These are phyloP conservation scores for Salix caprea DNA, from an alignment of 345 rosid species.

Conservation along the genomic window DNA sequence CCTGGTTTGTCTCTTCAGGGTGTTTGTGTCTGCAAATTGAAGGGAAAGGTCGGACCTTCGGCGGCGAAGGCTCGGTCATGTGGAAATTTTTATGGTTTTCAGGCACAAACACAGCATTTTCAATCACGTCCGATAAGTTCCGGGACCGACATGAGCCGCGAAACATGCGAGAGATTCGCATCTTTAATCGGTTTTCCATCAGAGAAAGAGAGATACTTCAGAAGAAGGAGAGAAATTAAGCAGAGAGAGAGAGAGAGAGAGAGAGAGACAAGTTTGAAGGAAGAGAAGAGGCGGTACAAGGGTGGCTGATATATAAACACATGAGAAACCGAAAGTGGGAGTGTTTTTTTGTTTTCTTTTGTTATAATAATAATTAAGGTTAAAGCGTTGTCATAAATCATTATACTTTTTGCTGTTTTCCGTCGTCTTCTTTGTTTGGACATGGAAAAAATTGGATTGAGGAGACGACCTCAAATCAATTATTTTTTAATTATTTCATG, in stretches of 20 bases:
- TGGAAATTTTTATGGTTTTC: constrained; percentile 10
- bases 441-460: neutral
- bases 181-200: constrained; percentile 61
- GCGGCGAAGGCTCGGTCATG: constrained; percentile 15
- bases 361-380: neutral
- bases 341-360: neutral
- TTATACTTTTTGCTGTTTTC: constrained; percentile 14
- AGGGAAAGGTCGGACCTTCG: constrained; percentile 32
- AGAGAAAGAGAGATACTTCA: constrained; percentile 9
- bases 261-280: neutral
- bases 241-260: neutral
- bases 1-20: constrained; percentile 16
- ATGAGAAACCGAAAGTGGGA: neutral
- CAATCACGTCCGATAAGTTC: constrained; percentile 54
- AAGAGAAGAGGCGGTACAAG: neutral
- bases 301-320: constrained; percentile 4
- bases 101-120: constrained; percentile 34
- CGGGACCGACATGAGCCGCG: constrained; percentile 62
- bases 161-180: constrained; percentile 57
- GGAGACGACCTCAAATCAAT: constrained; percentile 12
- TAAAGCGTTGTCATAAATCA: neutral
- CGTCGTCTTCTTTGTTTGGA: constrained; percentile 29
- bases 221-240: neutral
- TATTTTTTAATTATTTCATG: constrained; percentile 11
- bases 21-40: constrained; percentile 40